These are phyloP conservation scores for Infundibulicybe gibba DNA, from an alignment of 768 basidiomycete genomes.

Conservation along the genomic window DNA sequence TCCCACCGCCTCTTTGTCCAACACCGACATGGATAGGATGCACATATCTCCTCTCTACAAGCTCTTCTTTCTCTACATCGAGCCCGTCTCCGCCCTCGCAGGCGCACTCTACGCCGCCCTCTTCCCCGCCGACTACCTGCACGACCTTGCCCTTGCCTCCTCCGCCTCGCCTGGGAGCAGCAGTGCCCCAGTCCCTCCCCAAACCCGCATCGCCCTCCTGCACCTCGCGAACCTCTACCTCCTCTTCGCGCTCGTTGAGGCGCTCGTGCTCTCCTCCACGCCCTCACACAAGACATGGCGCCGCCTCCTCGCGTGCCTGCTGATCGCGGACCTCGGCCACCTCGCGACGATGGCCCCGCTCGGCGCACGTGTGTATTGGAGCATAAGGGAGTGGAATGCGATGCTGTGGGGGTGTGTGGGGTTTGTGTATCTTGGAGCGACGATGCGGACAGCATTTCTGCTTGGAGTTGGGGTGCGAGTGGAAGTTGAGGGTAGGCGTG, in stretches of 20 bases:
- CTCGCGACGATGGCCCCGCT: constrained; percentile 40
- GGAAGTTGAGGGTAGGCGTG: constrained; percentile 11
- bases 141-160: constrained; percentile 22
- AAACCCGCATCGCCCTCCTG: constrained; percentile 35
- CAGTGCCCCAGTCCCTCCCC: constrained; percentile 7
- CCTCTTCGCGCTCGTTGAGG: constrained; percentile 47
- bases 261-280: constrained; percentile 43
- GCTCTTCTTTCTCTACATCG: constrained; percentile 48
- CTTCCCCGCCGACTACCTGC: constrained; percentile 32
- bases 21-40: too few relatives aligned
- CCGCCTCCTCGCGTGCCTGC: constrained; percentile 35
- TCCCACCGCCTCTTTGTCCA: too few relatives aligned
- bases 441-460: constrained; percentile 35
- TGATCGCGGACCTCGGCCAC: constrained; percentile 49
- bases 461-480: constrained; percentile 28
- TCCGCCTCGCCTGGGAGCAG: neutral
- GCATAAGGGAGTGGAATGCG: constrained; percentile 45
- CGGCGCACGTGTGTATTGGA: constrained; percentile 37
- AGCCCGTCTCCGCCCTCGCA: constrained; percentile 46
- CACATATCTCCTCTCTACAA: constrained; percentile 13
- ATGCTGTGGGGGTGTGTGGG: constrained; percentile 55
- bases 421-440: constrained; percentile 46
- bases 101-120: constrained; percentile 47
- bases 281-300: constrained; percentile 36
- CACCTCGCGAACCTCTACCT: constrained; percentile 50